Conservation (phyloP, 164 flowering plant species). For the Saururus chinensis region DNA sequence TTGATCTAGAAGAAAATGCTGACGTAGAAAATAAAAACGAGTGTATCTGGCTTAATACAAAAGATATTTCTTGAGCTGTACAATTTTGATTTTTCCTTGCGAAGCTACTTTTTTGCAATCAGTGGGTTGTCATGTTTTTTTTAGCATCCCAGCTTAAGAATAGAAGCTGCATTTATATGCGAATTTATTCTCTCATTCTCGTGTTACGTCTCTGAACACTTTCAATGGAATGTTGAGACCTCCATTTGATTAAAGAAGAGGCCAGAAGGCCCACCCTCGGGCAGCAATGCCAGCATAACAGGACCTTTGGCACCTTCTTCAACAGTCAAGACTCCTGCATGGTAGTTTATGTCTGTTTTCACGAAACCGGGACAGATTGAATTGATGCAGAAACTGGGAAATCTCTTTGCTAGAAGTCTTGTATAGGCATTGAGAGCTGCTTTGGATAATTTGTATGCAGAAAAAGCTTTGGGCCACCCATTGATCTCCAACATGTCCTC, state of each 20-base stretch:
- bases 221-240: conserved; percentile 3
- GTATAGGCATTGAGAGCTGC: conserved; percentile 42
- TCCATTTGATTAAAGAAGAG: conserved; percentile 19
- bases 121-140: too few relatives aligned
- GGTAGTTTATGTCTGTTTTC: conserved; percentile 25
- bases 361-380: conserved; percentile 33
- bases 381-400: conserved; percentile 23
- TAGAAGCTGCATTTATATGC: too few relatives aligned
- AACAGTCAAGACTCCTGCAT: conserved; percentile 15
- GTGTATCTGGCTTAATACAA: too few relatives aligned
- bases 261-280: conserved; percentile 36
- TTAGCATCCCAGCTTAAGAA: too few relatives aligned
- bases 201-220: too few relatives aligned
- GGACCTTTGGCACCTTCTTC: conserved; percentile 36
- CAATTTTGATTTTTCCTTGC: too few relatives aligned
- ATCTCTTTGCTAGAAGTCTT: conserved; percentile 32
- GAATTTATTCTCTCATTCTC: too few relatives aligned
- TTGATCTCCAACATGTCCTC: conserved; percentile 17
- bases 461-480: conserved; percentile 24
- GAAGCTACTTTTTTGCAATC: too few relatives aligned
- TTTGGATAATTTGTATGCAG: conserved; percentile 32
- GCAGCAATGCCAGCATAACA: conserved; percentile 30
- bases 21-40: too few relatives aligned
- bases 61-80: too few relatives aligned
- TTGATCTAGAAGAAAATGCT: too few relatives aligned